Conservation (phyloP, 305 asterid genomes). For the Fraxinus dipetala region DNA sequence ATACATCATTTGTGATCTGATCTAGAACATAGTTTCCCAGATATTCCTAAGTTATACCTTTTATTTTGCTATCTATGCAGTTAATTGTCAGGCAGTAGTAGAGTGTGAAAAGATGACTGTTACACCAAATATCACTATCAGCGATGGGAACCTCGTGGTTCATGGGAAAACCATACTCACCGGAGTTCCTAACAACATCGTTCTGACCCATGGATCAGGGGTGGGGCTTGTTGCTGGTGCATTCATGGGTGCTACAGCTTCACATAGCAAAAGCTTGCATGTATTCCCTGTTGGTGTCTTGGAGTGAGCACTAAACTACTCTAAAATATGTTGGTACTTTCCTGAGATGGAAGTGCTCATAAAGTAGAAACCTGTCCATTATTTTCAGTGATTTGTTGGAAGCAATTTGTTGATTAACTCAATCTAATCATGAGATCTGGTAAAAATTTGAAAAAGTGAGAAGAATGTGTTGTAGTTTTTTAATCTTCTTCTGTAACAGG, state of each 20-base stretch:
- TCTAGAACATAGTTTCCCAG: neutral
- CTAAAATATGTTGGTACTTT: neutral
- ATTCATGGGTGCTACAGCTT: slow-evolving; percentile 82
- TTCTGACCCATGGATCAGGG: slow-evolving; percentile 76
- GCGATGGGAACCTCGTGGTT: slow-evolving; percentile 80
- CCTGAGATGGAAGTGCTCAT: neutral
- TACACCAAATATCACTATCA: slow-evolving; percentile 71
- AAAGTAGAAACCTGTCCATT: neutral
- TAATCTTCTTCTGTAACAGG: slow-evolving; percentile 40
- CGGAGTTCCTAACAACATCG: slow-evolving; percentile 78
- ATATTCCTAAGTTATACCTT: neutral
- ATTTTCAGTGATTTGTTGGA: neutral
- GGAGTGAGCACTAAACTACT: slow-evolving; percentile 51
- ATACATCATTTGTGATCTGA: neutral
- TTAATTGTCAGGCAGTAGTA: slow-evolving; percentile 24
- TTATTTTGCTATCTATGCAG: slow-evolving; percentile 34
- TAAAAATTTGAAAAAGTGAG: neutral
- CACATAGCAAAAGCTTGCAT: slow-evolving; percentile 73
- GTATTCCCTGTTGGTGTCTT: slow-evolving; percentile 82
- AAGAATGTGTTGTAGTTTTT: neutral
- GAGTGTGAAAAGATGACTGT: slow-evolving; percentile 63
- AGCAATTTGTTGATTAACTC: neutral
- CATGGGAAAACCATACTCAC: slow-evolving; percentile 83
- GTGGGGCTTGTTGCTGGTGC: slow-evolving; percentile 86
- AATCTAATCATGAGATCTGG: neutral